Evolutionary conservation across 129 eudicot genomes (phyloP).

Genomic region (Pulicaria dysenterica): DNA sequence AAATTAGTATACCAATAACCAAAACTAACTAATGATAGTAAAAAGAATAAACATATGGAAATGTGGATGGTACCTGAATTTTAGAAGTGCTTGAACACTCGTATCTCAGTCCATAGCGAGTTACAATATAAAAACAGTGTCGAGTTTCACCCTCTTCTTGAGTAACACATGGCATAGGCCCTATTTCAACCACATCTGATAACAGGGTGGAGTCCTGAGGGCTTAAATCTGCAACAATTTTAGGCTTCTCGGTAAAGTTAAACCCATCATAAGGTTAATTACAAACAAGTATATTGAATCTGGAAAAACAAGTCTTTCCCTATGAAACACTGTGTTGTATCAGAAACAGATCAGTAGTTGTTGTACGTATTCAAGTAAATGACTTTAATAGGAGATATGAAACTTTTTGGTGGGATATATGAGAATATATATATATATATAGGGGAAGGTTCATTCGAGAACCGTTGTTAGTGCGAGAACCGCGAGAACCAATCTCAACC

Average conservation of each 20-base stretch:
- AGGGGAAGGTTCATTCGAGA: no score
- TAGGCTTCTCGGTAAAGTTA: conserved; percentile 15
- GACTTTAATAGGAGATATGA: no score
- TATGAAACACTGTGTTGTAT: no score
- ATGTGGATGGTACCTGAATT: conserved; percentile 55
- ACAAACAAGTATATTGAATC: conserved; percentile 1
- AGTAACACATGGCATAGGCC: conserved; percentile 58
- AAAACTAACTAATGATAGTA: neutral
- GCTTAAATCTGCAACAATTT: conserved; percentile 69
- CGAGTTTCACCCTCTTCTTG: conserved; percentile 71
- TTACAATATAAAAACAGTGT: conserved; percentile 69
- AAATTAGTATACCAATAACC: neutral
- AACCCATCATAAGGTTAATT: conserved; percentile 19
- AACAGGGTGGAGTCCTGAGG: conserved; percentile 87
- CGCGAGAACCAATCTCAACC: no score
- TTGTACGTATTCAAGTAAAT: no score
- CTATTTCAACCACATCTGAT: conserved; percentile 83
- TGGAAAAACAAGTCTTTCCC: neutral
- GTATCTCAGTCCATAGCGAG: conserved; percentile 75
- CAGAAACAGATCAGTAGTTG: no score
- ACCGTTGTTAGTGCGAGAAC: no score
- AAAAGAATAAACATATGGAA: neutral
- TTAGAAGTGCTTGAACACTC: conserved; percentile 83
- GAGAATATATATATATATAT: no score
- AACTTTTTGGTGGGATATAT: no score